Conservation (phyloP, 176 grass and related monocot species). For the Rhynchospora pubera region DNA sequence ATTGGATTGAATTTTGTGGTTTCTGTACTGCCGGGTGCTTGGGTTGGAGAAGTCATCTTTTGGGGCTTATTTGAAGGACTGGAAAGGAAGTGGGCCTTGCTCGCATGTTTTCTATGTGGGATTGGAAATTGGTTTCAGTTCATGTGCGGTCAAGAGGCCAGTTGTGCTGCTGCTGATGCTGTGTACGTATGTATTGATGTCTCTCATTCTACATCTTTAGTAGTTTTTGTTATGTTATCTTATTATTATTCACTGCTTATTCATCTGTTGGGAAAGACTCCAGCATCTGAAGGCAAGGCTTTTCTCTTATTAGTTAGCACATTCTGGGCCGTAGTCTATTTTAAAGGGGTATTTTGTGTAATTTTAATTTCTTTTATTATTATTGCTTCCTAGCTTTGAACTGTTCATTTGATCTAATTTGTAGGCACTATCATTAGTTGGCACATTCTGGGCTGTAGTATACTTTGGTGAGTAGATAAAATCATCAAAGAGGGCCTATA, state of each 20-base stretch:
- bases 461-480: slow-evolving; percentile 32
- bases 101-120: slow-evolving; percentile 67
- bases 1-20: slow-evolving; percentile 66
- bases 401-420: not conserved
- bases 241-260: not conserved
- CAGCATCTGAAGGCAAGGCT: not conserved
- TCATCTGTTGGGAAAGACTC: not conserved
- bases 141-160: slow-evolving; percentile 92
- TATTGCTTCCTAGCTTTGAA: not conserved
- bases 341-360: not conserved
- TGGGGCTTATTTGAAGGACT: slow-evolving; percentile 66
- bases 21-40: slow-evolving; percentile 71
- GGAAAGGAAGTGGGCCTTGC: slow-evolving; percentile 85
- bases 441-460: slow-evolving; percentile 34
- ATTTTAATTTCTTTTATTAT: not conserved
- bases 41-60: slow-evolving; percentile 73
- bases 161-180: slow-evolving; percentile 80
- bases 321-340: too few species aligned
- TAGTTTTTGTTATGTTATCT: not conserved
- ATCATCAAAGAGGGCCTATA: slow-evolving; percentile 41
- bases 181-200: too few species aligned
- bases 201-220: not conserved
- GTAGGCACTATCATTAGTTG: slow-evolving; percentile 27
- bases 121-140: slow-evolving; percentile 95
- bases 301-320: too few species aligned